Conservation (phyloP, 2,329 filamentous ascomycete genomes). For the Camptophora hylomeconis region DNA sequence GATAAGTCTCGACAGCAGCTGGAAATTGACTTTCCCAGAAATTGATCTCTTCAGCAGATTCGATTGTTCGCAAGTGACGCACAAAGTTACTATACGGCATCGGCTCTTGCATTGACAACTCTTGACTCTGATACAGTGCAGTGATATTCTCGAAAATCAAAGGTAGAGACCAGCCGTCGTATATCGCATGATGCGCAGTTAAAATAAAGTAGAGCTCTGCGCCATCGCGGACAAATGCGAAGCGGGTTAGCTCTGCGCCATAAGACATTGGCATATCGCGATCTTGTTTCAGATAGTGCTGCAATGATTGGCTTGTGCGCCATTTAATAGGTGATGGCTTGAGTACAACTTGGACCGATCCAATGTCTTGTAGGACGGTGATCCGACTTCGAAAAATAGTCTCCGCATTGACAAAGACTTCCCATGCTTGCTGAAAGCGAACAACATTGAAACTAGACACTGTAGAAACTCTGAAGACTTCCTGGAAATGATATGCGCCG, state of each 20-base stretch:
- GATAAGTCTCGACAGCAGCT: constrained; percentile 36
- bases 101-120: constrained; percentile 1
- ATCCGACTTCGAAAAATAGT: constrained; percentile 38
- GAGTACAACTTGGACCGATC: constrained; percentile 29
- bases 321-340: constrained; percentile 24
- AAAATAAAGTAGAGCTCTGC: constrained; percentile 30
- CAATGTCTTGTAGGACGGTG: constrained; percentile 24
- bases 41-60: constrained; percentile 27
- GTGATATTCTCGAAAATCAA: constrained; percentile 26
- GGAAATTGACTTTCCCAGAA: constrained; percentile 37
- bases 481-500: constrained; percentile 37
- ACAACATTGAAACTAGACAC: constrained; percentile 29
- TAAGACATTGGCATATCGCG: constrained; percentile 22
- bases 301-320: constrained; percentile 20
- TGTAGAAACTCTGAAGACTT: constrained; percentile 27
- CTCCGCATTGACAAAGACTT: constrained; percentile 29
- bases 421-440: constrained; percentile 37
- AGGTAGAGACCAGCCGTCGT: constrained; percentile 36
- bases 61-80: constrained; percentile 31
- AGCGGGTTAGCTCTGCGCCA: constrained; percentile 23
- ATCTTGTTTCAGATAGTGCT: constrained; percentile 17
- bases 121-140: constrained; percentile 20
- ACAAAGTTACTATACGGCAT: constrained; percentile 35
- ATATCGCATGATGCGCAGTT: constrained; percentile 39
- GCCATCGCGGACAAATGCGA: constrained; percentile 22